A percentile compares a stretch with the other conserved stretches of the same genome.
These are phyloP conservation scores for Sporothrix pseudoabietina DNA, from an alignment of 2,329 filamentous ascomycete species.

Conservation along the genomic window DNA sequence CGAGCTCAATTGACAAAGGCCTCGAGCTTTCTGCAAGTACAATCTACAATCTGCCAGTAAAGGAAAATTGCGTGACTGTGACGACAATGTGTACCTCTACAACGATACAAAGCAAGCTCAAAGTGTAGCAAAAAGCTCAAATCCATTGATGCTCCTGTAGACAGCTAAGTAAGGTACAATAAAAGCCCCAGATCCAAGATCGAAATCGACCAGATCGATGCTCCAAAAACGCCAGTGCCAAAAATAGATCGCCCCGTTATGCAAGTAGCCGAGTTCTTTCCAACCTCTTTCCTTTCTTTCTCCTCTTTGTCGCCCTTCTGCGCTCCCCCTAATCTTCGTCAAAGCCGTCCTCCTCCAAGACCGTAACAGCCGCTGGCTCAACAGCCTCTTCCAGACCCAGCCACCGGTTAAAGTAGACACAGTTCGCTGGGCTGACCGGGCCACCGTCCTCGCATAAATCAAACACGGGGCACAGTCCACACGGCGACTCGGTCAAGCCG, in stretches of 20 bases:
- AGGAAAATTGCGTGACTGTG: background rate
- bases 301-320: background rate
- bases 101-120: background rate
- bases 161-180: constrained; percentile 17
- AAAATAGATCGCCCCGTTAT: constrained; percentile 24
- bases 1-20: constrained; percentile 13
- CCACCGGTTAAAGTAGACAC: constrained; percentile 91
- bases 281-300: background rate
- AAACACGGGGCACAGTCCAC: constrained; percentile 89
- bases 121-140: background rate
- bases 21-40: constrained; percentile 15
- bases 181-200: constrained; percentile 2
- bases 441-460: constrained; percentile 89
- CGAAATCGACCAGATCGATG: background rate
- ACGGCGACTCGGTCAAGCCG: constrained; percentile 84
- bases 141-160: background rate
- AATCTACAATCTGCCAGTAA: background rate
- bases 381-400: constrained; percentile 54
- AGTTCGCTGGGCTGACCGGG: constrained; percentile 84
- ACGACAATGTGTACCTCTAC: background rate
- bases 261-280: constrained; percentile 15
- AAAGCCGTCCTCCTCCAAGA: constrained; percentile 22
- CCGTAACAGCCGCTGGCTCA: constrained; percentile 33
- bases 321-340: constrained; percentile 1
- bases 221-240: constrained; percentile 25